Evolutionary conservation across 2,329 filamentous ascomycete species (phyloP).

Genomic region (Aureobasidium uvarum): DNA sequence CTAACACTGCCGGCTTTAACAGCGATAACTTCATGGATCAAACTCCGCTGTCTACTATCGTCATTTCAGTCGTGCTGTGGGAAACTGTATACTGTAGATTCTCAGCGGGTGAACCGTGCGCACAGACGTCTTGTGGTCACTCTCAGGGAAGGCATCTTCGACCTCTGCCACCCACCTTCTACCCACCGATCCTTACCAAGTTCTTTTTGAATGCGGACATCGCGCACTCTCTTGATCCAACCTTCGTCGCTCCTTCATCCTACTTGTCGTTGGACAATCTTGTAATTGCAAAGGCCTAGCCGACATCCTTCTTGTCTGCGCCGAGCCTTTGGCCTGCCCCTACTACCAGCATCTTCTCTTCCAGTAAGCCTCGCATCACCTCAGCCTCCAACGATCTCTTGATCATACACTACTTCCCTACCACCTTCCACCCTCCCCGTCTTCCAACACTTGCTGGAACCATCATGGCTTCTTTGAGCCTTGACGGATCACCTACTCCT

Average conservation of each 20-base stretch:
- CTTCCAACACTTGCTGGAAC: conserved; percentile 14
- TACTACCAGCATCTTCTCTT: conserved; percentile 15
- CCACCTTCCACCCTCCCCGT: conserved; percentile 5
- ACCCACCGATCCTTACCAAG: neutral
- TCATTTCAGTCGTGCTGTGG: conserved; percentile 11
- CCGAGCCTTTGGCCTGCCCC: conserved; percentile 1
- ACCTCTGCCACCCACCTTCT: conserved; percentile 2
- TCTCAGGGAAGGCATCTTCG: conserved; percentile 6
- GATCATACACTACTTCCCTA: neutral
- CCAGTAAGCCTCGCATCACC: conserved; percentile 10
- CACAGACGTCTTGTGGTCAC: neutral
- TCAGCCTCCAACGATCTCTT: conserved; percentile 1
- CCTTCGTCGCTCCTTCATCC: conserved; percentile 23
- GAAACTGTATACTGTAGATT: neutral
- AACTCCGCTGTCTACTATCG: neutral
- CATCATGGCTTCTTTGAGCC: conserved; percentile 38
- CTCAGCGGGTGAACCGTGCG: conserved; percentile 8
- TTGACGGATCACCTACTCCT: conserved; percentile 44
- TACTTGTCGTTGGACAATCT: neutral
- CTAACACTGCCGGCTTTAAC: neutral
- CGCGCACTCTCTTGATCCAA: conserved; percentile 16
- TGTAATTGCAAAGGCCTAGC: conserved; percentile 16
- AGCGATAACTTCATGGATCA: neutral
- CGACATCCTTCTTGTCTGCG: neutral
- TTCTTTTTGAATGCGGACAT: conserved; percentile 4